A percentile compares a stretch with the other conserved stretches of the same genome.
Conservation (phyloP, 208 protist species). For the Wallacemonas collosoma region DNA sequence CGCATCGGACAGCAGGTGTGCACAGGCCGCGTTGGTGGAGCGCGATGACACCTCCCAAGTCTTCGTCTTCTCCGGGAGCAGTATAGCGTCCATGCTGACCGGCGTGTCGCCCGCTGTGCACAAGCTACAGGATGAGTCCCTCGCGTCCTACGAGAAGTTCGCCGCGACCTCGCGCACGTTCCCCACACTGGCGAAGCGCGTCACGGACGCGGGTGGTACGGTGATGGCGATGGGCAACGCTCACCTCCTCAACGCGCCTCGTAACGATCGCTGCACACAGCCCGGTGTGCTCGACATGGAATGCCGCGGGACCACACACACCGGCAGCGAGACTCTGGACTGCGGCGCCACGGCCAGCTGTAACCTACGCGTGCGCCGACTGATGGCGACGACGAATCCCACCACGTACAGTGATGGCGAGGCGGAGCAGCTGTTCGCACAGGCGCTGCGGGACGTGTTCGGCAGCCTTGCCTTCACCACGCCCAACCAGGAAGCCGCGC, state of each 20-base stretch:
- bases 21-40: constrained; percentile 56
- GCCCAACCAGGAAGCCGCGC: constrained; percentile 27
- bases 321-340: constrained; percentile 31
- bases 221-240: constrained; percentile 55
- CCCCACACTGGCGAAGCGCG: constrained; percentile 55
- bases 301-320: constrained; percentile 27
- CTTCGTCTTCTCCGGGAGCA: constrained; percentile 43
- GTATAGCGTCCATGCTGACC: constrained; percentile 60
- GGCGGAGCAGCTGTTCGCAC: constrained; percentile 45
- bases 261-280: constrained; percentile 41
- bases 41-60: constrained; percentile 30
- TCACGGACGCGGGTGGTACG: constrained; percentile 35
- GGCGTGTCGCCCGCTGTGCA: constrained; percentile 56
- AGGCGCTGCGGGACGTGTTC: constrained; percentile 46
- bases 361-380: constrained; percentile 45
- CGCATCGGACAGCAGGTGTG: constrained; percentile 43
- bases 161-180: constrained; percentile 41
- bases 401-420: constrained; percentile 35
- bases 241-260: constrained; percentile 51
- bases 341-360: constrained; percentile 60
- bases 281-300: constrained; percentile 78
- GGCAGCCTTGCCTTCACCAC: constrained; percentile 42
- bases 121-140: constrained; percentile 45
- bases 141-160: constrained; percentile 37
- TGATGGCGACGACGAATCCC: constrained; percentile 32